Evolutionary conservation across 257 asterid species (phyloP).

Genomic region (Solanum appendiculatum): DNA sequence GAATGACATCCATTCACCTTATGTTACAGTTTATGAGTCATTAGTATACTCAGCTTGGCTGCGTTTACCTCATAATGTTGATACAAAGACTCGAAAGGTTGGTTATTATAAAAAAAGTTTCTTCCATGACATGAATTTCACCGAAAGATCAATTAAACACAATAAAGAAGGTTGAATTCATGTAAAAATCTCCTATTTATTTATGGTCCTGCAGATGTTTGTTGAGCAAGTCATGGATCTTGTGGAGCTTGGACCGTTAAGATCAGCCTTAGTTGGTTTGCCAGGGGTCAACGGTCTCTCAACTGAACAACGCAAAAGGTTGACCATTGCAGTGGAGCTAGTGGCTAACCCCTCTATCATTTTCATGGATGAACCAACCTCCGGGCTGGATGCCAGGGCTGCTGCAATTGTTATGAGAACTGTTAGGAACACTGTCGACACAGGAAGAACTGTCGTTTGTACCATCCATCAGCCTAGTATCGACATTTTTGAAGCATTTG

Average conservation of each 20-base stretch:
- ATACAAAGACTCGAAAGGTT: constrained; percentile 36
- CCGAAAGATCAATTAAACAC: neutral
- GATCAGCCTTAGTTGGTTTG: constrained; percentile 53
- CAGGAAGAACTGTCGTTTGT: constrained; percentile 81
- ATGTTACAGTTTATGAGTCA: constrained; percentile 60
- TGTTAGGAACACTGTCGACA: constrained; percentile 66
- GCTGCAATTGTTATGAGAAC: constrained; percentile 91
- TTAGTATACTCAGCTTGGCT: constrained; percentile 71
- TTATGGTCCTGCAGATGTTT: constrained; percentile 35
- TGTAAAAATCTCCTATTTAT: neutral
- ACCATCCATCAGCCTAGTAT: constrained; percentile 85
- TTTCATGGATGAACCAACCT: constrained; percentile 85
- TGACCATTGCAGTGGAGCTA: constrained; percentile 72
- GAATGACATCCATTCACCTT: constrained; percentile 75
- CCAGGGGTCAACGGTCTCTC: constrained; percentile 73
- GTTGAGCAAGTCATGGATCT: constrained; percentile 77
- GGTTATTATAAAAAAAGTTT: neutral
- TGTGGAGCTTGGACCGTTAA: constrained; percentile 50
- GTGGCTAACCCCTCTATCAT: constrained; percentile 82
- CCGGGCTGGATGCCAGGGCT: constrained; percentile 78
- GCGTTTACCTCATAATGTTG: constrained; percentile 46
- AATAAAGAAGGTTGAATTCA: neutral
- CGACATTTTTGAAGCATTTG: constrained; percentile 76
- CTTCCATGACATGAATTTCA: neutral
- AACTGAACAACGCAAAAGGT: constrained; percentile 75